Percentiles rank a stretch among this genome's conserved stretches.
These are phyloP conservation scores for Solanum boliviense DNA, from an alignment of 257 asterid genomes.

Conservation along the genomic window DNA sequence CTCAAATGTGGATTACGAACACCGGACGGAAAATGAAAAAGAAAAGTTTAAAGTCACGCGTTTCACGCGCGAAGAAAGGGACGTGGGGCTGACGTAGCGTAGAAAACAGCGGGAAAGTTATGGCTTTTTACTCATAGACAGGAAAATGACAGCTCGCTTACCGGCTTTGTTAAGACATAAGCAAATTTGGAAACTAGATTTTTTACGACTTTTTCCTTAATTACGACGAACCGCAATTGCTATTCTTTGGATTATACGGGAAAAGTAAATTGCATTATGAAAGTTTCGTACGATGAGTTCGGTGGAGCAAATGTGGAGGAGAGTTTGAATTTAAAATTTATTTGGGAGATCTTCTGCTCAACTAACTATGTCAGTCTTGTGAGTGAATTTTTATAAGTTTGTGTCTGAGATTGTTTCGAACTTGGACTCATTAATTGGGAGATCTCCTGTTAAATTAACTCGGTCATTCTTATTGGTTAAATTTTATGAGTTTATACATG, in stretches of 20 bases:
- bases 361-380: background rate
- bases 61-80: slow-evolving; percentile 23
- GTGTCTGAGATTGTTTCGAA: too few species aligned
- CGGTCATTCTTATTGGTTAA: background rate
- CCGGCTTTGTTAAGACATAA: slow-evolving; percentile 6
- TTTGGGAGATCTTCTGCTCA: background rate
- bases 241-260: background rate
- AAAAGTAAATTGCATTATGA: too few species aligned
- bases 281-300: background rate
- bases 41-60: slow-evolving; percentile 6
- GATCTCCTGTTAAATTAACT: background rate
- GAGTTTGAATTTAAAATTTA: too few species aligned
- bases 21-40: rapidly evolving
- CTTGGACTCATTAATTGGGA: background rate
- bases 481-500: background rate
- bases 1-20: rapidly evolving
- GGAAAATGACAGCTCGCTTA: slow-evolving; percentile 14
- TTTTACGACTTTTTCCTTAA: background rate
- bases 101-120: slow-evolving; percentile 11
- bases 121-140: background rate
- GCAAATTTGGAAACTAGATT: background rate
- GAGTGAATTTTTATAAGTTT: too few species aligned
- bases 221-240: background rate
- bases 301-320: too few species aligned
- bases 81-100: slow-evolving; percentile 17